A percentile compares a stretch with the other conserved stretches of the same genome.
These are phyloP conservation scores for Hypoxylon sp. DNA, from an alignment of 2,329 filamentous ascomycete genomes.

Conservation along the genomic window DNA sequence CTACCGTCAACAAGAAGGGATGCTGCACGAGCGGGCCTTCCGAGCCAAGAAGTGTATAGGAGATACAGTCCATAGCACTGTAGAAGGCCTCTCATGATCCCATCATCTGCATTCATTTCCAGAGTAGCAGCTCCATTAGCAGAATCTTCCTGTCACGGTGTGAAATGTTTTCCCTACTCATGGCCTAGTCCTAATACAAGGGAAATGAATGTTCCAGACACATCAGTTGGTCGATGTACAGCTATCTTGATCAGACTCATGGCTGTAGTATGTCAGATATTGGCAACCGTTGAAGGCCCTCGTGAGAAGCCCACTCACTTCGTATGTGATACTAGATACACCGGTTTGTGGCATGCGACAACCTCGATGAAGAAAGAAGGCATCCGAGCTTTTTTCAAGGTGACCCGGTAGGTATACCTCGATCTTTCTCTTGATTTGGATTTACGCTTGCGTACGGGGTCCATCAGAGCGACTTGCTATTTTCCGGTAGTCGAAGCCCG, in stretches of 20 bases:
- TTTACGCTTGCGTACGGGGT: conserved; percentile 98
- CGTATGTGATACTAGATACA: conserved; percentile 83
- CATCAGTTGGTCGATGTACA: too few species aligned
- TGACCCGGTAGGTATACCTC: conserved; percentile 92
- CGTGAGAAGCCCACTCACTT: too few species aligned
- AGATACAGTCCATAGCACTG: background rate
- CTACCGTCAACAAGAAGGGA: too few species aligned
- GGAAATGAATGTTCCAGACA: too few species aligned
- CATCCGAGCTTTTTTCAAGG: conserved; percentile 99
- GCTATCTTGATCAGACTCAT: too few species aligned
- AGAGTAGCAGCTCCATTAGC: background rate
- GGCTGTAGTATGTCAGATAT: too few species aligned
- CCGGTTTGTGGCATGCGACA: conserved; percentile 87
- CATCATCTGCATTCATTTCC: background rate
- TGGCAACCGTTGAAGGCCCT: too few species aligned
- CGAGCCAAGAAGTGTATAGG: background rate
- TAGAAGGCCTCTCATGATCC: background rate
- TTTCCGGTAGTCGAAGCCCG: conserved; percentile 75
- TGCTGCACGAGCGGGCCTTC: too few species aligned
- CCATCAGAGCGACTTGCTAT: conserved; percentile 83
- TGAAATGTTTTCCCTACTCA: too few species aligned
- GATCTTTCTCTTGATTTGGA: conserved; percentile 96
- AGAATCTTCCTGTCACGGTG: background rate
- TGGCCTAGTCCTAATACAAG: too few species aligned
- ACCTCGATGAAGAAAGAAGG: conserved; percentile 89